Evolutionary conservation across 768 basidiomycete genomes (phyloP).

Genomic region (Cubamyces sp.): DNA sequence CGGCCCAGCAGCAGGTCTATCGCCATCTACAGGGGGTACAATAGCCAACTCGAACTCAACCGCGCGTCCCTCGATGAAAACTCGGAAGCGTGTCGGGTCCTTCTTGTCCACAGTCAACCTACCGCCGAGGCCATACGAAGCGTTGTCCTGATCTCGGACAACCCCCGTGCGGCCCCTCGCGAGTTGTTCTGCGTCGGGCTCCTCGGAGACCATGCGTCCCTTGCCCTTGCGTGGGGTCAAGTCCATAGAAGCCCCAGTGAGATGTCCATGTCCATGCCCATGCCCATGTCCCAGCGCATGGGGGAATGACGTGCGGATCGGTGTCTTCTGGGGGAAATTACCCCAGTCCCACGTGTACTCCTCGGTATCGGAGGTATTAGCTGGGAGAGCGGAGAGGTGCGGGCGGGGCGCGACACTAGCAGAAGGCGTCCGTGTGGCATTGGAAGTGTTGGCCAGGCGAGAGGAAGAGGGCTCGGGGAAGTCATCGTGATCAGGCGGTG

Average conservation of each 20-base stretch:
- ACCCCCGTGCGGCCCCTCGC: constrained; percentile 29
- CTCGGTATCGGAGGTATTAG: constrained; percentile 38
- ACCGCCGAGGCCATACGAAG: constrained; percentile 54
- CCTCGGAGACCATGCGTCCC: constrained; percentile 27
- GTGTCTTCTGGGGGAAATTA: constrained; percentile 81
- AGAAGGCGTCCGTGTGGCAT: constrained; percentile 18
- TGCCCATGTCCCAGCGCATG: constrained; percentile 36
- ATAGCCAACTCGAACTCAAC: constrained; percentile 79
- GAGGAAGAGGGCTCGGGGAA: constrained; percentile 9
- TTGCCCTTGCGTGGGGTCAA: constrained; percentile 22
- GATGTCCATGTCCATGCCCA: constrained; percentile 30
- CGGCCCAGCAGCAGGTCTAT: constrained; percentile 33
- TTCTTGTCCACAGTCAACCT: constrained; percentile 58
- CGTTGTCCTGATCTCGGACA: constrained; percentile 29
- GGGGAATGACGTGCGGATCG: constrained; percentile 55
- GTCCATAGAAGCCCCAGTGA: constrained; percentile 14
- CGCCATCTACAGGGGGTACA: constrained; percentile 37
- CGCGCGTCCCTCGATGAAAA: constrained; percentile 61
- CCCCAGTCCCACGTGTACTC: constrained; percentile 98
- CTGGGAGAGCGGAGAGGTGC: constrained; percentile 19
- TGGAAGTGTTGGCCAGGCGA: constrained; percentile 7
- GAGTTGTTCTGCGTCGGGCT: constrained; percentile 19
- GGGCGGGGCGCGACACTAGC: constrained; percentile 25
- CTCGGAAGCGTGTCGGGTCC: constrained; percentile 65
- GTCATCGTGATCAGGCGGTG: constrained; percentile 52